Base-by-base conservation (phyloP, 2,329 filamentous ascomycete species). In the Tolypocladium amazonense region DNA sequence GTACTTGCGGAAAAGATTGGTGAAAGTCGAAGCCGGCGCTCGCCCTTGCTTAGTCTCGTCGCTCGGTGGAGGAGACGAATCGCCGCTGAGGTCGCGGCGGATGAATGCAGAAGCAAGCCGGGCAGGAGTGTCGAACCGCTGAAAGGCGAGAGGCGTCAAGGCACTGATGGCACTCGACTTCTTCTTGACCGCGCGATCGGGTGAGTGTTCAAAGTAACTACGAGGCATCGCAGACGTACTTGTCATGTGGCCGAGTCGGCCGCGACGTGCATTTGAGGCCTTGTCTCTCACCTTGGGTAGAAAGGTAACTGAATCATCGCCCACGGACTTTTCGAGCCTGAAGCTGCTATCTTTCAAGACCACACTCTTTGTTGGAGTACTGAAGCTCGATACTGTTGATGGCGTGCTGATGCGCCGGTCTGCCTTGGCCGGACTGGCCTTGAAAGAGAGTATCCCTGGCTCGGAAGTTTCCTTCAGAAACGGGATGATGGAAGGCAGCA, bases 1-100 rank as follows among this genome's bases (percentile, higher is more conserved):
- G 39, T 65, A 64, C 41, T 65, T 71, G 25, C 68, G 67, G 50
- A 72, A 67, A 9, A 72, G 57, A 33, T 59, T 63, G 4, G 66
- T 58, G 15, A 72, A 62, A 1, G 64, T 53, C 0, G 66, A 64
- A n/a, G 67, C 63, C 23, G 69, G 65, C n/a, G 63, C 66, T 43
- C 62, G 62, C 33, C 54, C 57, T 20, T 59, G 39, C 11, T 43
- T 52, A 14, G 54, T 55, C 25, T 56, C 61, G 5, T 54, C 58
- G 9, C 55, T 56, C 38, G 58, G 35, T 5, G 60, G 58, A 30
- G 64, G 62, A 25, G 63, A 62, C 18, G 61, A 59, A 6, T 62
- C 64, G 52, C 50, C 55, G 25, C 30, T 23, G 7, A 47, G 23
- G 52, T 9, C 43, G 50, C 43, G 55, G 23, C 43, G 41, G 11